Base-by-base conservation (phyloP, 164 flowering plant genomes). In the Annona cherimola region DNA sequence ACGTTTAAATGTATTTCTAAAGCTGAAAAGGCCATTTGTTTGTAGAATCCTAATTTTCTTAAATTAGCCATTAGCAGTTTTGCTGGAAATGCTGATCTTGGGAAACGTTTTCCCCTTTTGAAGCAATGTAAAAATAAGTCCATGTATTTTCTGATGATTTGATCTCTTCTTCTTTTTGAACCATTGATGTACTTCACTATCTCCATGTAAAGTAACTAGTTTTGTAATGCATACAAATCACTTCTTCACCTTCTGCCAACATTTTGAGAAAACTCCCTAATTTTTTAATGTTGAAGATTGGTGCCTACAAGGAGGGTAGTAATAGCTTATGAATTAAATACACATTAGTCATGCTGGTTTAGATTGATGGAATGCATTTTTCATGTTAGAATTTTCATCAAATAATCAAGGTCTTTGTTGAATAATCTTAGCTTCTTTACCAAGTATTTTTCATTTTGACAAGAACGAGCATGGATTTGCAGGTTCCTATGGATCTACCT, bases 401-500 rank as follows among this genome's bases (percentile, higher is more conserved):
- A 26, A 26, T 26, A 26, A 26, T 26, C 35, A 26, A 26, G 35
- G 35, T 26, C 35, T 26, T 26, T 26, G 35, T 26, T 26, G 35
- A 26, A 26, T 26, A 26, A 26, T 26, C 35, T 26, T 26, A 26
- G 57, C 57, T 50, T 5, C 2, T 9, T 50, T 50, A 16, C 57
- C 57, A 50, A 50, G 14, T 50, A 50, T 50, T 50, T 64, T 4
- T 64, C 65, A 45, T 43, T 2, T 57, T 57, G 5, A 20, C n/a
- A 19, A 16, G 18, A 43, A 67, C 26, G 59, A n/a, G 20, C 40
- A 64, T 64, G 14, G 16, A 64, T 64, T 76, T 42, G 44, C 85
- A 95, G 99, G 90, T 69, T 95, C 99, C 3, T 95, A 95, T 81
- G 99, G 99, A 26, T 95, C 97, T 42, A 95, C 99, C 26, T 71